phyloP scores from a whole-genome alignment of 2,329 filamentous ascomycete genomes.

The Dendrostoma leiphaemia region DNA sequence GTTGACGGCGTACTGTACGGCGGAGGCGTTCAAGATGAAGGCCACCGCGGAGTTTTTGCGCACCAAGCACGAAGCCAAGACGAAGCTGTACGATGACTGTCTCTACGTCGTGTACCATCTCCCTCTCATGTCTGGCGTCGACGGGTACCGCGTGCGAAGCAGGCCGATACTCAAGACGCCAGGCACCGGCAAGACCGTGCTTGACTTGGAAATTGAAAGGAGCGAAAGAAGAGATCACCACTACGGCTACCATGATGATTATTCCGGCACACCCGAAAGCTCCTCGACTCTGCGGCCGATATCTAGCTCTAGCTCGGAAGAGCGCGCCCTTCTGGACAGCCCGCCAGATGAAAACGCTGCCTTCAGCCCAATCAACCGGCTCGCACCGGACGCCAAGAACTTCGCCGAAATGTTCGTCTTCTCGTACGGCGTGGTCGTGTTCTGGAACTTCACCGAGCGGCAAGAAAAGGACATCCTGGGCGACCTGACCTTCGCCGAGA shows the following conservation, averaged over 20 bases:
- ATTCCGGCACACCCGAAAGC: conserved; percentile 40
- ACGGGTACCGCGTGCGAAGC: conserved; percentile 85
- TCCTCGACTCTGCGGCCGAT: conserved; percentile 22
- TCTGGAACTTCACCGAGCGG: conserved; percentile 96
- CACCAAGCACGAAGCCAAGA: conserved; percentile 83
- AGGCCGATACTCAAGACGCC: conserved; percentile 90
- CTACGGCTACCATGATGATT: conserved; percentile 83
- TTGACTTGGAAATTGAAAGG: conserved; percentile 94
- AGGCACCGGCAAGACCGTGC: conserved; percentile 80
- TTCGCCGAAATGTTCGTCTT: conserved; percentile 97
- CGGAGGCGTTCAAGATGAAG: conserved; percentile 87
- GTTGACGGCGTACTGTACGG: conserved; percentile 94
- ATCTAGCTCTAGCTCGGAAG: conserved; percentile 27
- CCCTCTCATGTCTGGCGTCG: conserved; percentile 78
- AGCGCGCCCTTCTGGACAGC: conserved; percentile 13
- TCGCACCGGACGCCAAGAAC: conserved; percentile 69
- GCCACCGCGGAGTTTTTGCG: conserved; percentile 86
- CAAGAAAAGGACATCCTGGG: conserved; percentile 97
- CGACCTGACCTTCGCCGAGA: conserved; percentile 84
- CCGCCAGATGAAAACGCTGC: conserved; percentile 34
- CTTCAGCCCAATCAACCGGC: conserved; percentile 53
- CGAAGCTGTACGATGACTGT: conserved; percentile 97
- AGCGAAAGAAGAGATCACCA: conserved; percentile 88
- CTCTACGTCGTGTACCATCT: conserved; percentile 94
- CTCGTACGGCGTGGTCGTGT: conserved; percentile 94